Percentiles rank a stretch among this genome's conserved stretches.
phyloP scores from a whole-genome alignment of 768 basidiomycete genomes.

The Leccinum disarticulatum region DNA sequence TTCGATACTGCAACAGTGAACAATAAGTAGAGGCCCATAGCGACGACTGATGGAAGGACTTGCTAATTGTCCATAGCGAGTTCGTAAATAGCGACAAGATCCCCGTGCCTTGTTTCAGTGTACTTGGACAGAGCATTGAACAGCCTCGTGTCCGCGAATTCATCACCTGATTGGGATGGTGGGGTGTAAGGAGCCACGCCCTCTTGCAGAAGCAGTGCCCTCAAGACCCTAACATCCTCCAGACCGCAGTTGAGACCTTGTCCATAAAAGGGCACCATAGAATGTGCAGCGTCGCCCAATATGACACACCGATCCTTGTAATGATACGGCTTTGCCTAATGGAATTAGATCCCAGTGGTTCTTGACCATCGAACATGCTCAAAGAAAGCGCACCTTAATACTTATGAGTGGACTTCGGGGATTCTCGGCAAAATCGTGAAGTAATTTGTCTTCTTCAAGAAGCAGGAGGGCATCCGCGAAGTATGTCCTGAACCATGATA shows the following conservation, averaged over 20 bases:
- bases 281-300: constrained; percentile 93
- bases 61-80: constrained; percentile 98
- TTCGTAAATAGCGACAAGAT: constrained; percentile 87
- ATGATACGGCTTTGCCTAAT: constrained; percentile 83
- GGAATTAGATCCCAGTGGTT: constrained; percentile 20
- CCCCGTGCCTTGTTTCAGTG: constrained; percentile 78
- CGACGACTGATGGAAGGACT: constrained; percentile 40
- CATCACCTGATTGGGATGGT: constrained; percentile 30
- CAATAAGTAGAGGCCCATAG: constrained; percentile 20
- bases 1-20: constrained; percentile 62
- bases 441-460: constrained; percentile 78
- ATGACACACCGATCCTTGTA: constrained; percentile 86
- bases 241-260: constrained; percentile 98
- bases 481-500: constrained; percentile 76
- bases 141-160: constrained; percentile 53
- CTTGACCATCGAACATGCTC: constrained; percentile 15
- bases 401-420: constrained; percentile 89
- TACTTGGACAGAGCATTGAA: constrained; percentile 72
- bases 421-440: constrained; percentile 78
- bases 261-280: constrained; percentile 98
- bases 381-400: constrained; percentile 70
- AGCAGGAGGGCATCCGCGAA: constrained; percentile 87
- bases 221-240: constrained; percentile 92
- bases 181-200: constrained; percentile 51
- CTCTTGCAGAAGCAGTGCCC: constrained; percentile 69